These are phyloP conservation scores for Cryptosporidium meleagridis DNA, from an alignment of 169 alveolate species.

Conservation along the genomic window DNA sequence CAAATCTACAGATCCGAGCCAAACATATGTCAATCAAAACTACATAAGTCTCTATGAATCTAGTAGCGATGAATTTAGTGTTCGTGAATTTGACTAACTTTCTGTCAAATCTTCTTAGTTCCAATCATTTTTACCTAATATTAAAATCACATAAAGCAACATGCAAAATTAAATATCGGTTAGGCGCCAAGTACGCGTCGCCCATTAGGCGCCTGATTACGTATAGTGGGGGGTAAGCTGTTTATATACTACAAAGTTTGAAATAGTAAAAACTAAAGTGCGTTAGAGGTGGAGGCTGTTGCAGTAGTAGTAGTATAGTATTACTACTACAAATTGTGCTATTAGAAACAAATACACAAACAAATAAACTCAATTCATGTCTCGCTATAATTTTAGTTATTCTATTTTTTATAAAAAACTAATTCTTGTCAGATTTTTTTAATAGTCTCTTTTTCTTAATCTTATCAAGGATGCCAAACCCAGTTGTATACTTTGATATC, in stretches of 20 bases:
- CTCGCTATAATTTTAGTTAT: not conserved
- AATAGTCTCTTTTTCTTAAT: not conserved
- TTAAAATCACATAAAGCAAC: not conserved
- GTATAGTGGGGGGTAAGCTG: slow-evolving; percentile 24
- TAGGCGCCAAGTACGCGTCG: not conserved
- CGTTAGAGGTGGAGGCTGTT: not conserved
- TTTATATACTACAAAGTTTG: not conserved
- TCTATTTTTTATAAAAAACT: not conserved
- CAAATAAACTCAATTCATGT: not conserved
- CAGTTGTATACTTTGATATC: slow-evolving; percentile 81
- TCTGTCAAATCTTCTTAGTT: not conserved
- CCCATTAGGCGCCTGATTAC: not conserved
- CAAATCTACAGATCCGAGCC: not conserved
- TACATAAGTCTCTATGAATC: not conserved
- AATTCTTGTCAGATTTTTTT: not conserved
- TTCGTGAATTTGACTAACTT: not conserved
- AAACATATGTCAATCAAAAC: not conserved
- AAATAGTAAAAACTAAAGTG: not conserved
- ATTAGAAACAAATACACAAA: not conserved
- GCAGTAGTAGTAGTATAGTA: not conserved
- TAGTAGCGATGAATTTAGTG: not conserved
- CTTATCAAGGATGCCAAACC: slow-evolving; percentile 54
- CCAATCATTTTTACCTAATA: not conserved
- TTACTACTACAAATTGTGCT: not conserved
- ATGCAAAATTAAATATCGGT: not conserved